Conservation (phyloP, 352 stramenopile genomes). For the Phytophthora vignae region DNA sequence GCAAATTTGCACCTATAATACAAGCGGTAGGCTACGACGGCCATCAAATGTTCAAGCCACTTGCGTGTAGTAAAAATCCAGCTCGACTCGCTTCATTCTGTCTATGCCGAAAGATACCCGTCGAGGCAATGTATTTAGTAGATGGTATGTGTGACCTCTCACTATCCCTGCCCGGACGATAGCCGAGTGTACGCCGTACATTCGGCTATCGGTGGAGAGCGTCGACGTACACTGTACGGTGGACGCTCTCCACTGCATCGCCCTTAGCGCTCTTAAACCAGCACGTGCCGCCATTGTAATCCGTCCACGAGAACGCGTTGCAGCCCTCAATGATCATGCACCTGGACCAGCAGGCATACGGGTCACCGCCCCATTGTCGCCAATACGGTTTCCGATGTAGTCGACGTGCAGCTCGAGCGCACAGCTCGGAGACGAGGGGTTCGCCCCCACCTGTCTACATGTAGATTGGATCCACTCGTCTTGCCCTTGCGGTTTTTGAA, state of each 20-base stretch:
- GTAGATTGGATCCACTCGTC: not conserved
- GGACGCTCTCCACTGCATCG: not conserved
- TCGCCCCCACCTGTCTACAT: not conserved
- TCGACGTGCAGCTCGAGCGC: not conserved
- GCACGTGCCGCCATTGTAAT: conserved; percentile 54
- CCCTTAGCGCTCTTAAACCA: conserved; percentile 62
- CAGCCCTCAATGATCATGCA: conserved; percentile 41
- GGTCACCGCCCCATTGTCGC: conserved; percentile 18
- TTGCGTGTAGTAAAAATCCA: too few relatives aligned
- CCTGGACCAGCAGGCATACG: conserved; percentile 39
- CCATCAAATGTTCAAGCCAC: too few relatives aligned
- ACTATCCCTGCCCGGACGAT: conserved; percentile 10
- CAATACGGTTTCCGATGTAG: conserved; percentile 24
- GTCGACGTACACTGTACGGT: too few relatives aligned
- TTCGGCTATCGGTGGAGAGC: too few relatives aligned
- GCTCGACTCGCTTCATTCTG: too few relatives aligned
- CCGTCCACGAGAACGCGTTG: conserved; percentile 48
- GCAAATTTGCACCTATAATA: too few relatives aligned
- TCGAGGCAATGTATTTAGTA: too few relatives aligned
- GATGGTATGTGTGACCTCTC: too few relatives aligned
- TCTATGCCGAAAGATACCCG: too few relatives aligned
- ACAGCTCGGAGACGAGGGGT: not conserved
- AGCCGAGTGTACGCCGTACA: conserved; percentile 25
- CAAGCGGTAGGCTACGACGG: too few relatives aligned
- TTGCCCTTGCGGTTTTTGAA: not conserved